Percentiles rank a stretch among this genome's conserved stretches.
Evolutionary conservation across 2,329 filamentous ascomycete species (phyloP).

Genomic region (Neocucurbitaria cava): DNA sequence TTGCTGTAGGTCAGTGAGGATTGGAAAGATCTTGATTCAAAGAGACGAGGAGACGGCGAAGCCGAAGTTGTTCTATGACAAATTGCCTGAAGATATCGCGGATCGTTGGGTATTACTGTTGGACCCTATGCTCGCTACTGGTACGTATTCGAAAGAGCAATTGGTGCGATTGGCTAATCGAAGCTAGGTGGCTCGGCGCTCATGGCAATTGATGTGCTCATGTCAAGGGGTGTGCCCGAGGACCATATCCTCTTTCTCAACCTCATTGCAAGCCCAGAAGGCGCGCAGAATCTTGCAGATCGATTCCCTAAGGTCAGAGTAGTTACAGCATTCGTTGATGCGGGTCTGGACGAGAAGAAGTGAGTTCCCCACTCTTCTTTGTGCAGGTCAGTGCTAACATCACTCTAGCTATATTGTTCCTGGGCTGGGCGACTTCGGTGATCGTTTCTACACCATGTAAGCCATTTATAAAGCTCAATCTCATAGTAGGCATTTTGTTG

Average conservation of each 20-base stretch:
- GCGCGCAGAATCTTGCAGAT: slow-evolving; percentile 85
- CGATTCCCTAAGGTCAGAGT: slow-evolving; percentile 89
- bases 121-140: slow-evolving; percentile 99
- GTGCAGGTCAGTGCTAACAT: slow-evolving; percentile 9
- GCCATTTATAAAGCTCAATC: background rate
- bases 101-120: slow-evolving; percentile 91
- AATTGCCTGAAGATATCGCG: slow-evolving; percentile 91
- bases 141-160: slow-evolving; percentile 56
- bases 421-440: slow-evolving; percentile 92
- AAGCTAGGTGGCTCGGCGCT: slow-evolving; percentile 84
- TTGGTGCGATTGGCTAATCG: slow-evolving; percentile 10
- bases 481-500: slow-evolving; percentile 12
- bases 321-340: slow-evolving; percentile 94
- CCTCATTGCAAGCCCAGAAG: slow-evolving; percentile 94
- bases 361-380: slow-evolving; percentile 57
- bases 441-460: slow-evolving; percentile 92
- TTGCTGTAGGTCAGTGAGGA: slow-evolving; percentile 96
- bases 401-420: slow-evolving; percentile 85
- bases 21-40: slow-evolving; percentile 98
- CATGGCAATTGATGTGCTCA: slow-evolving; percentile 95
- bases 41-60: slow-evolving; percentile 91
- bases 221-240: slow-evolving; percentile 88
- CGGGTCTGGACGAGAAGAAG: slow-evolving; percentile 98
- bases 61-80: slow-evolving; percentile 97
- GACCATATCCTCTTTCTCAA: slow-evolving; percentile 96